Evolutionary conservation across 2,329 filamentous ascomycete genomes (phyloP), one percentile per base, ranked within the genome.

Genomic region (Zymoseptoria brevis): DNA sequence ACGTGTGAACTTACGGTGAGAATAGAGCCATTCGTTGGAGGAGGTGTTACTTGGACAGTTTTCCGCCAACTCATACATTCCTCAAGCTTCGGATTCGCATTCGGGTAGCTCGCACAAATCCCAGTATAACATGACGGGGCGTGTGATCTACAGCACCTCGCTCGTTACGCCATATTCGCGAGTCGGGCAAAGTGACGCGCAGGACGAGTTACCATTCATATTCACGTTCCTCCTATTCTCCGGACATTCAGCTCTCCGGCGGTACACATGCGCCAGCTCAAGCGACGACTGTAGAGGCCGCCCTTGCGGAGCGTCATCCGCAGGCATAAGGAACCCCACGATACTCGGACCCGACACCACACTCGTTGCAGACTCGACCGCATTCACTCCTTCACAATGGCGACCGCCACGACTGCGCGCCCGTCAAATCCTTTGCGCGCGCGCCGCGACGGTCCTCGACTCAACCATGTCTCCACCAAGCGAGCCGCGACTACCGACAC

Each of bases 351-450:
- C 5, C 13, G 3, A 16, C 5, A 45, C 16, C 35, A 45, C 35
- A 16, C 35, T 45, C 35, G 16, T 22, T 51, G 8, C 24, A 16
- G 22, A 29, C 51, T 19, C 50, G 50, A 55, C 52, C 24, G 21
- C 35, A 29, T 26, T 41, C 29, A 50, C 53, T 52, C 24, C 19
- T 19, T 29, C 59, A 54, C 55, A 13, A 74, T 73, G 72, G 70
- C 72, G 21, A 70, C 71, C 41, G 68, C 71, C 24, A 64, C 68
- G 8, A 66, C 70, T 54, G 66, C 66, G n/a, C 69, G 71, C 26
- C 66, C 71, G n/a, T 59, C 69, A 49, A 76, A 78, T 67, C 73
- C 75, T 41, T 69, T 77, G 50, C 77, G 76, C 62, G 68, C 74
- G 54, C 75, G 76, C 58, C 63, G 65, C 62, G 66, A 67, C 29